These are phyloP conservation scores for Gillenia trifoliata DNA, from an alignment of 306 rosid genomes.

Conservation along the genomic window DNA sequence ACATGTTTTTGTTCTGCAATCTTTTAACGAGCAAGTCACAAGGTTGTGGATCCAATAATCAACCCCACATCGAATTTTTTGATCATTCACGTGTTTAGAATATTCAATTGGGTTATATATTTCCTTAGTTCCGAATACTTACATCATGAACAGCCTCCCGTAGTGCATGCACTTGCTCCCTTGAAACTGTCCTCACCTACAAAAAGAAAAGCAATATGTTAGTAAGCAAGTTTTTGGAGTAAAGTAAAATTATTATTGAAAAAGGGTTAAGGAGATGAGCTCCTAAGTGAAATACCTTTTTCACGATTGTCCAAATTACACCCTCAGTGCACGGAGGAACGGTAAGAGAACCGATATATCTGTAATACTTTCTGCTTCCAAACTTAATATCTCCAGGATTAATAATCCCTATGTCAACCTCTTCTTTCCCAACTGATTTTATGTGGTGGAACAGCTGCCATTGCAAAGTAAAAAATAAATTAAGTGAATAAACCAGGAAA, in stretches of 20 bases:
- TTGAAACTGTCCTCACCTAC: conserved; percentile 62
- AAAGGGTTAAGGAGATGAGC: neutral
- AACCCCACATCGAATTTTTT: neutral
- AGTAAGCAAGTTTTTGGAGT: neutral
- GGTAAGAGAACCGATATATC: conserved; percentile 78
- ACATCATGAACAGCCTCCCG: conserved; percentile 54
- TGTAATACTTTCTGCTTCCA: conserved; percentile 56
- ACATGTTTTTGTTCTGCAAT: neutral
- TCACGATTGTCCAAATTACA: conserved; percentile 61
- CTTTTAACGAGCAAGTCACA: neutral
- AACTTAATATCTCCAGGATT: conserved; percentile 49
- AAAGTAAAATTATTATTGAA: neutral
- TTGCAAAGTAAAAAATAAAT: neutral
- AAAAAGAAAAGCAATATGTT: neutral
- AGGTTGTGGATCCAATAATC: neutral
- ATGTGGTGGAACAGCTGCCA: conserved; percentile 39
- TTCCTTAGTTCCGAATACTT: conserved; percentile 14
- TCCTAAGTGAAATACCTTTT: conserved; percentile 39
- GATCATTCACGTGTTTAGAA: neutral
- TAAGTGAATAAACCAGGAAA: neutral
- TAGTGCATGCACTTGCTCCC: conserved; percentile 48
- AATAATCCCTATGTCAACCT: conserved; percentile 44
- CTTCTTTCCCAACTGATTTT: conserved; percentile 33
- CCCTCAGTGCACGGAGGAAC: conserved; percentile 79
- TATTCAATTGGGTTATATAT: too few species aligned